These are phyloP conservation scores for Cornus florida DNA, from an alignment of 148 eudicot genomes.

Conservation along the genomic window DNA sequence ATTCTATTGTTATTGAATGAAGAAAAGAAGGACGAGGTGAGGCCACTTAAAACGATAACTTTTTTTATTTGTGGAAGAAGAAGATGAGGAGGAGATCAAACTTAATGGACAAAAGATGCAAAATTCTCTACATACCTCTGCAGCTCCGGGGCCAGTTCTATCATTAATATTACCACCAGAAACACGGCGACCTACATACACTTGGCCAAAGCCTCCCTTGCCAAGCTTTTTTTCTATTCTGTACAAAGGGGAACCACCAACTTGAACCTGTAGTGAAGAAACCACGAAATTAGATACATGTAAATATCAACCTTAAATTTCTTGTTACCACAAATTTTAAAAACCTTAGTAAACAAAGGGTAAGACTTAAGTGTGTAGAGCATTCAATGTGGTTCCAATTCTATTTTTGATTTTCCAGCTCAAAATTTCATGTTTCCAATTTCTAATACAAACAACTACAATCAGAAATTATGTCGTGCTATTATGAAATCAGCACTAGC, in stretches of 20 bases:
- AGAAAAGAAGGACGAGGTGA: neutral
- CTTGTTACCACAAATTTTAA: neutral
- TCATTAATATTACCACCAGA: conserved; percentile 37
- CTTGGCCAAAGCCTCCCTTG: conserved; percentile 90
- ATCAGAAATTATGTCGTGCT: neutral
- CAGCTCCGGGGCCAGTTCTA: conserved; percentile 53
- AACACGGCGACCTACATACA: conserved; percentile 67
- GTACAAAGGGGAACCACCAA: conserved; percentile 71
- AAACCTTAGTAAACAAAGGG: neutral
- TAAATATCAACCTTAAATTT: neutral
- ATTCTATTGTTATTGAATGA: neutral
- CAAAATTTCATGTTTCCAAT: neutral
- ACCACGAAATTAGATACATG: neutral
- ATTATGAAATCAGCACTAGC: neutral
- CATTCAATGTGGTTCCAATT: neutral
- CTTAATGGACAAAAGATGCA: neutral
- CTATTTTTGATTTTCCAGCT: neutral
- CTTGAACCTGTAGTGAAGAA: conserved; percentile 50
- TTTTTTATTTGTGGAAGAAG: neutral
- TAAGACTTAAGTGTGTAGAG: neutral
- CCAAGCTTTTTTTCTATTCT: conserved; percentile 72
- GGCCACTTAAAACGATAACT: conserved; percentile 45
- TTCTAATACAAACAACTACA: neutral
- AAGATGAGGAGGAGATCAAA: conserved; percentile 24
- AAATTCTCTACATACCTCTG: conserved; percentile 35